Base-by-base conservation (phyloP, 2,329 filamentous ascomycete genomes). In the Aspergillus unguis region DNA sequence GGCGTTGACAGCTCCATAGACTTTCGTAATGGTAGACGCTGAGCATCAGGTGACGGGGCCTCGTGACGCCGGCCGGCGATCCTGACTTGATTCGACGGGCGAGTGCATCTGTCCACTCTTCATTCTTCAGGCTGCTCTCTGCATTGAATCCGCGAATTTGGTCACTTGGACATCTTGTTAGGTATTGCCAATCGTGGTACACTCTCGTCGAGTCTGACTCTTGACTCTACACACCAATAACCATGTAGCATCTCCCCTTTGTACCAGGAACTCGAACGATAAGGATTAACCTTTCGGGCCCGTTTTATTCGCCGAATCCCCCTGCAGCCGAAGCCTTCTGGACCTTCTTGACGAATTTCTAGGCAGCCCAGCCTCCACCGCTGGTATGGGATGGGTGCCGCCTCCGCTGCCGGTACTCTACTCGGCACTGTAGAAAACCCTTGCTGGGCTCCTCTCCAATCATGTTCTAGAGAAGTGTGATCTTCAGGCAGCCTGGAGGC, bases 41-140 rank as follows among this genome's bases (percentile, higher is more conserved):
- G 8, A 37, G 48, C 25, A 56, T 56, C 54, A 56, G 54, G 54
- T 56, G 54, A 56, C 45, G 17, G 41, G 11, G 50, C 47, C 50
- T 46, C 53, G 50, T 55, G 53, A 55, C 53, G 17, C 23, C 36
- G 35, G 35, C 5, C 40, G 45, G 51, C 45, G 51, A 53, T 53
- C 51, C 33, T 49, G 45, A 36, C 51, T 49, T 48, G 38, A 41
- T 53, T 38, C 35, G 36, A 44, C 45, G 23, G 49, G 23, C 23
- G 28, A 32, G 26, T 48, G 45, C 45, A 17, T 17, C 17, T 17
- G 17, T 17, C 23, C 8, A 29, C 40, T 35, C 31, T 42, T 25
- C 9, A 25, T 36, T 26, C 31, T 27, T 35, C 17, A 10, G 10
- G 17, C n/a, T 10, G 23, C 44, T 3, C 28, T 31, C 26, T 36